A percentile compares a stretch with the other conserved stretches of the same genome.
phyloP scores from a whole-genome alignment of 2,329 filamentous ascomycete genomes.

The Fusarium sp. region DNA sequence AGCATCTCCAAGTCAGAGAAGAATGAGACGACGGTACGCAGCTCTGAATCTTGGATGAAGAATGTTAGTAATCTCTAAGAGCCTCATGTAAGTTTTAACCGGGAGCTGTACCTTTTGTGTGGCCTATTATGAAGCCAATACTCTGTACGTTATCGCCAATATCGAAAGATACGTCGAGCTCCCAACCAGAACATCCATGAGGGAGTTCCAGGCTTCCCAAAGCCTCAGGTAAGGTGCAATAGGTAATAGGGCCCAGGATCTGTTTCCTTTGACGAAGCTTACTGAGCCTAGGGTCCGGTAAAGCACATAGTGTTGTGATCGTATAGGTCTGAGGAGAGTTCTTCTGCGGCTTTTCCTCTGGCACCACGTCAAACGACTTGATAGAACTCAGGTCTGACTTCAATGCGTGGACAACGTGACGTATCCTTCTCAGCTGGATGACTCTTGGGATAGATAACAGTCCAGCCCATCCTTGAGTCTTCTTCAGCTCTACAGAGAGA shows the following conservation, averaged over 20 bases:
- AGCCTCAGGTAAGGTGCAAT: no score
- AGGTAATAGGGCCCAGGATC: fast-evolving
- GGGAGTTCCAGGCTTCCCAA: not conserved
- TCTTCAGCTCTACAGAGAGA: not conserved
- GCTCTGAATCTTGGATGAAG: fast-evolving
- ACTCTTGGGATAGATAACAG: not conserved
- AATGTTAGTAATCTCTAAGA: not conserved
- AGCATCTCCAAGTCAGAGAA: not conserved
- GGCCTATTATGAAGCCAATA: not conserved
- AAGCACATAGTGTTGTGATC: not conserved
- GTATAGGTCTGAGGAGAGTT: not conserved
- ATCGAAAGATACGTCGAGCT: not conserved
- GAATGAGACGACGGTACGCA: not conserved
- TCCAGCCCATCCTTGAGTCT: not conserved
- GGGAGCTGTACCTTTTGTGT: not conserved
- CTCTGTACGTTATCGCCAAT: not conserved
- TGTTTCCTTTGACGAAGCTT: not conserved
- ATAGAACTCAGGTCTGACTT: not conserved
- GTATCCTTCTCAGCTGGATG: not conserved
- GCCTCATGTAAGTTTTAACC: fast-evolving
- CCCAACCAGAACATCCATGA: not conserved
- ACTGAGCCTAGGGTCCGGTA: not conserved
- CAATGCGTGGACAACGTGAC: not conserved
- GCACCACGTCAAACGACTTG: not conserved
- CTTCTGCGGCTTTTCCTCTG: not conserved